These are phyloP conservation scores for Hirschfeldia incana DNA, from an alignment of 345 rosid species.

Conservation along the genomic window DNA sequence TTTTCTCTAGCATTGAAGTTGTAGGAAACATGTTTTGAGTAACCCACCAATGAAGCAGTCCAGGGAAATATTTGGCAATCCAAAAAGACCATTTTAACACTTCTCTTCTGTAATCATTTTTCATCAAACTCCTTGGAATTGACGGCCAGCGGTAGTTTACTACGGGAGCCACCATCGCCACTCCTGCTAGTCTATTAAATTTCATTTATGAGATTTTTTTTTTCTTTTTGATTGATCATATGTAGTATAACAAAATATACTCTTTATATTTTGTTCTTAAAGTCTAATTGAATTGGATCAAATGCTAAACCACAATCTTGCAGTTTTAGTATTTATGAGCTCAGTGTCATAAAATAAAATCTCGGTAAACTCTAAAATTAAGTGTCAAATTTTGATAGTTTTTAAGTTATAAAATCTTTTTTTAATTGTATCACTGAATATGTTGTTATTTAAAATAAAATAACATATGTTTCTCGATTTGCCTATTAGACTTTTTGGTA, in stretches of 20 bases:
- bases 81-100: constrained; percentile 50
- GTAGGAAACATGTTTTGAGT: constrained; percentile 66
- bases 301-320: neutral
- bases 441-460: neutral
- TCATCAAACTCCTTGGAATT: constrained; percentile 58
- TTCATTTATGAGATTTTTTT: neutral
- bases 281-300: neutral
- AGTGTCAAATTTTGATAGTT: neutral
- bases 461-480: neutral
- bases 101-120: constrained; percentile 62
- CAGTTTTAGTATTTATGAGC: neutral
- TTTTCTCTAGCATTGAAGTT: constrained; percentile 54
- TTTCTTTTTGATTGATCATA: neutral
- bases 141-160: constrained; percentile 81
- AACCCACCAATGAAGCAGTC: constrained; percentile 73
- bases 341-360: neutral
- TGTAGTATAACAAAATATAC: neutral
- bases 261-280: neutral
- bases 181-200: constrained; percentile 73
- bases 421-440: neutral
- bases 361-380: neutral
- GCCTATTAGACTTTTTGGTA: neutral
- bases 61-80: constrained; percentile 66
- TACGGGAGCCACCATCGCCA: constrained; percentile 67
- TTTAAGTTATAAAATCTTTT: neutral